Evolutionary conservation across 345 rosid genomes (phyloP).

Genomic region (Lenwebbia sp.): DNA sequence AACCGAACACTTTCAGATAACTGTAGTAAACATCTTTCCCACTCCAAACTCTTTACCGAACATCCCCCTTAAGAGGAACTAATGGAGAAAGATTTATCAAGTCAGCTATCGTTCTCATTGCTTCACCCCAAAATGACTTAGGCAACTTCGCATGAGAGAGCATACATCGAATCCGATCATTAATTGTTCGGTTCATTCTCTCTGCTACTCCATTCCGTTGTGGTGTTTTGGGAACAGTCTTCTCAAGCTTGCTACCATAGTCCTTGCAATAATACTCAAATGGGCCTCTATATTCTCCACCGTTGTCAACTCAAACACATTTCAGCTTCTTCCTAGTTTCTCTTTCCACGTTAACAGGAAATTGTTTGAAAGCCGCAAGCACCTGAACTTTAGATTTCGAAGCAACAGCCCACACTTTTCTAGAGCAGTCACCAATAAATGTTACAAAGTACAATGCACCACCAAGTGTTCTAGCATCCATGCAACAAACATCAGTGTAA

Average conservation of each 20-base stretch:
- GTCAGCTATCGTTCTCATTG: too few species aligned
- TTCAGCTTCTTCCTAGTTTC: neutral
- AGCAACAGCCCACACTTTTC: neutral
- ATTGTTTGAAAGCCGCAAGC: neutral
- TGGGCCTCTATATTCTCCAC: neutral
- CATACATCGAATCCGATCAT: too few species aligned
- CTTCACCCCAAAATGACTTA: too few species aligned
- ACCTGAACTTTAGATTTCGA: neutral
- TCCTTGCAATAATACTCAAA: neutral
- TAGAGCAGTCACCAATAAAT: neutral
- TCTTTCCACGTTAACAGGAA: too few species aligned
- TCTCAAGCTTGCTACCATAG: neutral
- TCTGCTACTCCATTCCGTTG: too few species aligned
- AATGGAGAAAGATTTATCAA: too few species aligned
- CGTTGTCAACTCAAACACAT: neutral
- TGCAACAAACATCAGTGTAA: too few species aligned
- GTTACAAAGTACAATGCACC: neutral
- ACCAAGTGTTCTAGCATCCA: too few species aligned
- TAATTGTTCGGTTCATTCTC: too few species aligned
- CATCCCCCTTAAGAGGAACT: neutral
- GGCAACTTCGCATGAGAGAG: too few species aligned
- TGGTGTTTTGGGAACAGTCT: too few species aligned
- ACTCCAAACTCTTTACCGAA: neutral
- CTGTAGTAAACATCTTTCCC: neutral
- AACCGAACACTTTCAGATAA: rapidly evolving